These are phyloP conservation scores for Favolaschia claudopus DNA, from an alignment of 768 basidiomycete genomes.

Conservation along the genomic window DNA sequence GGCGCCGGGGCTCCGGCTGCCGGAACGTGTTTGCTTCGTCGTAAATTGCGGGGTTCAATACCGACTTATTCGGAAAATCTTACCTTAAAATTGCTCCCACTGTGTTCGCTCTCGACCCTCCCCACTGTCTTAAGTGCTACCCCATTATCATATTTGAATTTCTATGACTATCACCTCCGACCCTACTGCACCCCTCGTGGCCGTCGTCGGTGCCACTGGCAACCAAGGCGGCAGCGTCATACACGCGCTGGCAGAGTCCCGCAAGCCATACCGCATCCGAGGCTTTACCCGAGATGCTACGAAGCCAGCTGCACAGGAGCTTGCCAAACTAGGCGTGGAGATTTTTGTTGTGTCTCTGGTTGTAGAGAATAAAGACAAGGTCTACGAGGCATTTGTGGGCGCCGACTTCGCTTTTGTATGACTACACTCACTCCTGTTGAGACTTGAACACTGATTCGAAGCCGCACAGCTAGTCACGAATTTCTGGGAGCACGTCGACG, in stretches of 20 bases:
- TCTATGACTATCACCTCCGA: background rate
- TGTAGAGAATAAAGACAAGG: background rate
- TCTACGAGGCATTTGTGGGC: background rate
- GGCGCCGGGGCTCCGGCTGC: no score
- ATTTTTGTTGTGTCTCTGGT: conserved; percentile 1
- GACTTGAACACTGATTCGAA: background rate
- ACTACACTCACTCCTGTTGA: no score
- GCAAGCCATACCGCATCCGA: conserved; percentile 14
- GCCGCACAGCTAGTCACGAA: conserved; percentile 14
- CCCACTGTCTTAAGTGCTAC: no score
- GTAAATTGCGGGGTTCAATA: no score
- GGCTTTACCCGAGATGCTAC: conserved; percentile 10
- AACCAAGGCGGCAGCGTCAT: conserved; percentile 15
- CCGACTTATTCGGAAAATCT: no score
- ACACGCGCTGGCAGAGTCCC: conserved; percentile 2
- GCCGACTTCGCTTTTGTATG: conserved; percentile 10
- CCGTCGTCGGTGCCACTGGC: conserved; percentile 10
- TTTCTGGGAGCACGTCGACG: background rate
- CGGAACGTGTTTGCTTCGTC: no score
- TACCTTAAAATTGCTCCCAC: no score
- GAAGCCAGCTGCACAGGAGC: conserved; percentile 10
- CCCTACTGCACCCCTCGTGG: conserved; percentile 5
- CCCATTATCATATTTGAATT: no score
- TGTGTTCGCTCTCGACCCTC: no score
- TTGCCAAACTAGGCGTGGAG: conserved; percentile 5